phyloP scores from a whole-genome alignment of 2,329 filamentous ascomycete species.

The Pyrenophora seminiperda region DNA sequence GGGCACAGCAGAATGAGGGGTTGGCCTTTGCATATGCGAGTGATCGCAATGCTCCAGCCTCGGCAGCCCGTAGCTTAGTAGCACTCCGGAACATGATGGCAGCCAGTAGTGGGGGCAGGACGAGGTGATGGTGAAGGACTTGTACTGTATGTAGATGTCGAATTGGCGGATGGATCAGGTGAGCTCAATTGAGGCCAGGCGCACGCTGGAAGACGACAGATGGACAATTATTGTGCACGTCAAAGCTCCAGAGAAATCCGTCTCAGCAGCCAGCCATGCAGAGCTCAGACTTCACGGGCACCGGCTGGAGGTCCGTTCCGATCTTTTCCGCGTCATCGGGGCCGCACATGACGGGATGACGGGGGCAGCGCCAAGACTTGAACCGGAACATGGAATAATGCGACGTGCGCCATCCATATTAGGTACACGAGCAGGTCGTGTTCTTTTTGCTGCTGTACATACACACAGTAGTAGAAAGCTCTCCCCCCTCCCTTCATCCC shows the following conservation, averaged over 20 bases:
- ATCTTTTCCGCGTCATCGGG: slow-evolving; percentile 1
- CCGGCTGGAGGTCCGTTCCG: slow-evolving; percentile 6
- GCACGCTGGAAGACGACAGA: slow-evolving; percentile 3
- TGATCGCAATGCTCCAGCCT: slow-evolving; percentile 41
- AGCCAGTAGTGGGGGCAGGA: slow-evolving; percentile 1
- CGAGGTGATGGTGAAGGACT: slow-evolving; percentile 5
- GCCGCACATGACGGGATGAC: slow-evolving; percentile 8
- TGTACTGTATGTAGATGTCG: too few relatives aligned
- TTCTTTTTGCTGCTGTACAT: background rate
- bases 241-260: background rate
- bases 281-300: slow-evolving; percentile 11
- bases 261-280: background rate
- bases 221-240: slow-evolving; percentile 4
- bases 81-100: slow-evolving; percentile 45
- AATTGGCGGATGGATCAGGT: slow-evolving; percentile 15
- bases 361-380: background rate
- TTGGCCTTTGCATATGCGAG: slow-evolving; percentile 44
- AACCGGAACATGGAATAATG: background rate
- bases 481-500: background rate
- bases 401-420: background rate
- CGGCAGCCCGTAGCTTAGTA: slow-evolving; percentile 42
- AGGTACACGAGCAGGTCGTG: background rate
- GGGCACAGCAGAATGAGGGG: slow-evolving; percentile 38
- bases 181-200: slow-evolving; percentile 6
- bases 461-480: background rate